Conservation (phyloP, 1,284 basidiomycete genomes). For the Boletus sp. region DNA sequence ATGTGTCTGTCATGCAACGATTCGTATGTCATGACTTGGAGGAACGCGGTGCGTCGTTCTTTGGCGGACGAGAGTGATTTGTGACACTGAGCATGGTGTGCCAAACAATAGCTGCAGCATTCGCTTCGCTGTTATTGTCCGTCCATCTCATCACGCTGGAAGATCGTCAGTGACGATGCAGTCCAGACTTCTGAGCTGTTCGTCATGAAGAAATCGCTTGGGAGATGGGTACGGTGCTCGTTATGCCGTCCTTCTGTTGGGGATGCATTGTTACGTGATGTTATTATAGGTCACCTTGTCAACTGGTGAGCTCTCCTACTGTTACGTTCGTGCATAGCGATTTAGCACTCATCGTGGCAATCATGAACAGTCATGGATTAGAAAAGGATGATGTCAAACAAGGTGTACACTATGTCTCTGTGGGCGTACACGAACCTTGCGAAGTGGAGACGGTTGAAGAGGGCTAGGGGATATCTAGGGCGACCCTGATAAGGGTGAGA, state of each 20-base stretch:
- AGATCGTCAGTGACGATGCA: background rate
- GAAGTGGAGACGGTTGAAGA: background rate
- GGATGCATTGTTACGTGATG: background rate
- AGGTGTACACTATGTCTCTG: background rate
- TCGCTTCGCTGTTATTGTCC: no score
- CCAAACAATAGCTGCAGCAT: constrained; percentile 1
- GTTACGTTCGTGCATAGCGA: background rate
- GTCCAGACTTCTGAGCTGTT: constrained; percentile 2
- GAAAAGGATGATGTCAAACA: background rate
- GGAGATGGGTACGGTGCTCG: background rate
- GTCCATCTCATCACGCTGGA: constrained; percentile 1
- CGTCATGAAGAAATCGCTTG: background rate
- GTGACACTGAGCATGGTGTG: background rate
- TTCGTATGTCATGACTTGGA: background rate
- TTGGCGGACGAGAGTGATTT: background rate
- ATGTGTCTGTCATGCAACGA: constrained; percentile 1
- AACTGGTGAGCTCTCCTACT: background rate
- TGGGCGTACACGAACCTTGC: background rate
- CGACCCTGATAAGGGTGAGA: no score
- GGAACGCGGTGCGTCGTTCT: constrained; percentile 4
- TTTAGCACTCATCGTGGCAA: background rate
- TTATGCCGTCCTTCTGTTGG: constrained; percentile 6
- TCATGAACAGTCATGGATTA: background rate
- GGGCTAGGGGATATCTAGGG: no score
- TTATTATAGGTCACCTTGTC: background rate